These are phyloP conservation scores for Astrothelium subdiscretum DNA, from an alignment of 495 filamentous ascomycete species.

Conservation along the genomic window DNA sequence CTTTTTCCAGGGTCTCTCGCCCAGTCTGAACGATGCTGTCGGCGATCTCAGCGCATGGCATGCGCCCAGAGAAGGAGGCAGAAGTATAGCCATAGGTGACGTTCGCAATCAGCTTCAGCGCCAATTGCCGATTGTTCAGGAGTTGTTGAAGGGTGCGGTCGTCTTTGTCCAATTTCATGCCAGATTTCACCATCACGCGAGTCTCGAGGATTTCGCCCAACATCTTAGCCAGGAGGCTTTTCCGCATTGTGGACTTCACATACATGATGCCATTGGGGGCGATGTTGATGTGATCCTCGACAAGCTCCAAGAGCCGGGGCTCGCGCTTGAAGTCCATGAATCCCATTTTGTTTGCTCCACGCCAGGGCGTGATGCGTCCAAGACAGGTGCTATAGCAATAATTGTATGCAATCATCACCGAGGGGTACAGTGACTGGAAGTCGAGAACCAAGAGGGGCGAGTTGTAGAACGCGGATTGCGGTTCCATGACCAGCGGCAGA, in stretches of 20 bases:
- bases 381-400: slow-evolving; percentile 98
- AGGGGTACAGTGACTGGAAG: slow-evolving; percentile 93
- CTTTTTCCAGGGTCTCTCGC: slow-evolving; percentile 85
- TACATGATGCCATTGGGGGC: slow-evolving; percentile 96
- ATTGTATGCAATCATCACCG: slow-evolving; percentile 98
- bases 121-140: slow-evolving; percentile 86
- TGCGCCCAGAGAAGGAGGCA: slow-evolving; percentile 86
- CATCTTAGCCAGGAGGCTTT: slow-evolving; percentile 92
- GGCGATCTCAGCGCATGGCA: slow-evolving; percentile 96
- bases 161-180: slow-evolving; percentile 90
- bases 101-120: slow-evolving; percentile 94
- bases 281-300: slow-evolving; percentile 83
- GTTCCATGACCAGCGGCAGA: slow-evolving; percentile 93
- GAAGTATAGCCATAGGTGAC: slow-evolving; percentile 98
- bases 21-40: slow-evolving; percentile 97
- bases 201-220: slow-evolving; percentile 92
- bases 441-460: slow-evolving; percentile 85
- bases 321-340: slow-evolving; percentile 74
- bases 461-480: slow-evolving; percentile 86
- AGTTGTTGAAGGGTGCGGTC: slow-evolving; percentile 78
- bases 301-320: slow-evolving; percentile 59
- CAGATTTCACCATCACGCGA: slow-evolving; percentile 93
- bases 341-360: slow-evolving; percentile 88
- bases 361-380: slow-evolving; percentile 72
- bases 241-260: slow-evolving; percentile 70